Evolutionary conservation across 2,329 filamentous ascomycete species (phyloP).

Genomic region (Fusarium siculi): DNA sequence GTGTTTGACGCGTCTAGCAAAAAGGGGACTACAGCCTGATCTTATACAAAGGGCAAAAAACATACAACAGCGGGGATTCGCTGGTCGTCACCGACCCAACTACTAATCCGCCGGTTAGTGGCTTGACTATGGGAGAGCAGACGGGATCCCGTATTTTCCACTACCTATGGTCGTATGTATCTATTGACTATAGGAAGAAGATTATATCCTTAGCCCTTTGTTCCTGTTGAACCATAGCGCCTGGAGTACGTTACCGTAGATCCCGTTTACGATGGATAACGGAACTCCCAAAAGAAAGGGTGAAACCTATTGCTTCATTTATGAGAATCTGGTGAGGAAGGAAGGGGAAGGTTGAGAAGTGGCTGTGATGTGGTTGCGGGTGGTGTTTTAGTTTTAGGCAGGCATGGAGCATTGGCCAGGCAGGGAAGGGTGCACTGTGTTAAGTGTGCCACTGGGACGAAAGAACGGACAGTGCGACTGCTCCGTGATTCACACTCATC

Average conservation of each 20-base stretch:
- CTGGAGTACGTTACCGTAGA: background rate
- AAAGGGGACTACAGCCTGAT: background rate
- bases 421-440: background rate
- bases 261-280: no score
- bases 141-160: slow-evolving; percentile 11
- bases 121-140: slow-evolving; percentile 1
- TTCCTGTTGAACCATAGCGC: background rate
- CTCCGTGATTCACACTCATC: background rate
- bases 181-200: fast-evolving
- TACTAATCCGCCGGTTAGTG: slow-evolving; percentile 5
- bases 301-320: background rate
- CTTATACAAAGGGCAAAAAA: background rate
- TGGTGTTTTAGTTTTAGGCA: background rate
- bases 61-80: background rate
- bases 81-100: slow-evolving; percentile 4
- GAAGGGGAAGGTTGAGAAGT: background rate
- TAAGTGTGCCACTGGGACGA: background rate
- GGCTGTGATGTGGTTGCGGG: background rate
- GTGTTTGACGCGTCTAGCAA: fast-evolving
- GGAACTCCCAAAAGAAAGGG: background rate
- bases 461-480: background rate
- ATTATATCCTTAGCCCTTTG: background rate
- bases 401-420: background rate
- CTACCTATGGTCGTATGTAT: slow-evolving; percentile 6
- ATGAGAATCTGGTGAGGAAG: background rate